Evolutionary conservation across 163 green algal species (phyloP), one percentile per base, ranked within the genome.

Genomic region (Scenedesmus sp.): DNA sequence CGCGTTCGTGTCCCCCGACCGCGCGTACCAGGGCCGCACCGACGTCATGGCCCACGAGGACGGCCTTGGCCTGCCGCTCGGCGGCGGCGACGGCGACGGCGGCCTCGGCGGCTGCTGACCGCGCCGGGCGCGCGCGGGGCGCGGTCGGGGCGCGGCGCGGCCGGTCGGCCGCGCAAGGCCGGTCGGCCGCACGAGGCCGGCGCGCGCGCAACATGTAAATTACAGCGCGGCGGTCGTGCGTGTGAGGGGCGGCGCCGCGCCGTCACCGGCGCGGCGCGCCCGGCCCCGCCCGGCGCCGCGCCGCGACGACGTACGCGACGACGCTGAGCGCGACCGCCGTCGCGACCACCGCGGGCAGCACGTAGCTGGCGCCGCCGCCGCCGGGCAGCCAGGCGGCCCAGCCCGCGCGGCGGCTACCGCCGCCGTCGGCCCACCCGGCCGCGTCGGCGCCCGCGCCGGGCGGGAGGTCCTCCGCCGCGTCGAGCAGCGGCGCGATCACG

Each of bases 31-130:
- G 42, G 93, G 87, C 3, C 70, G 87, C 4, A 73, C 93, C 47
- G 95, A 99, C 70, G 60, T 77, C 9, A 93, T 98, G 91, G 91
- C 90, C 3, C 95, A 98, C 81, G 95, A 99, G 62, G 82, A 90
- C 28, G 63, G 33, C 22, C 29, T 70, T 10, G 6, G 39, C 39
- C 10, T 6, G 39, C 39, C 39, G 39, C 7, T 47, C 39, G 39
- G 39, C 39, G 39, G 10, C 39, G 39, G 39, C 39, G 10, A 47
- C 39, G n/a, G n/a, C n/a, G n/a, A n/a, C n/a, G n/a, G n/a, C n/a
- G n/a, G n/a, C n/a, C n/a, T n/a, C n/a, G n/a, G n/a, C n/a, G n/a
- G n/a, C n/a, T n/a, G n/a, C n/a, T n/a, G n/a, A n/a, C n/a, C n/a
- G n/a, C n/a, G n/a, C n/a, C n/a, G n/a, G n/a, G n/a, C n/a, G n/a